phyloP scores from a whole-genome alignment of 2,329 filamentous ascomycete genomes.

The Didymella keratinophila region DNA sequence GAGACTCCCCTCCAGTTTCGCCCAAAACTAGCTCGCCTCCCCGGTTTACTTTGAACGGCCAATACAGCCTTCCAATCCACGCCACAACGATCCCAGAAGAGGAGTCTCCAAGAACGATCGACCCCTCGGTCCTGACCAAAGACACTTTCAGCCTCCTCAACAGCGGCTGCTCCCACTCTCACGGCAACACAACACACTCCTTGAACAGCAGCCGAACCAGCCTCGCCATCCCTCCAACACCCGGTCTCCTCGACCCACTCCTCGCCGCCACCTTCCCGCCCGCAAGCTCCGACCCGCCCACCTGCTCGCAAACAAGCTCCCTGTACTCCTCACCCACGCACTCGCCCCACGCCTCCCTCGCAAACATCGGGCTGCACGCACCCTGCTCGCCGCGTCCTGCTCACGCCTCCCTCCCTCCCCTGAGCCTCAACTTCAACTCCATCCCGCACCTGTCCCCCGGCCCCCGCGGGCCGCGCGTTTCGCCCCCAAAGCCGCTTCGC shows the following conservation, averaged over 20 bases:
- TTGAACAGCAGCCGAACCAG: slow-evolving; percentile 23
- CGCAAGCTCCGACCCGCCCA: slow-evolving; percentile 17
- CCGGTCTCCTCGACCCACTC: slow-evolving; percentile 32
- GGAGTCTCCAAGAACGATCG: slow-evolving; percentile 34
- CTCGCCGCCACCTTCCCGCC: slow-evolving; percentile 31
- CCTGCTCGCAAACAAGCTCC: slow-evolving; percentile 28
- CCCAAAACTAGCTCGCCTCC: slow-evolving; percentile 46
- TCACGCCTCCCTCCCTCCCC: slow-evolving; percentile 30
- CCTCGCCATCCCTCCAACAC: slow-evolving; percentile 24
- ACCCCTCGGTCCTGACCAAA: slow-evolving; percentile 38
- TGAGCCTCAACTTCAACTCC: slow-evolving; percentile 33
- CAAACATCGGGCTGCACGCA: slow-evolving; percentile 8
- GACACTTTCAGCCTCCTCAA: slow-evolving; percentile 33
- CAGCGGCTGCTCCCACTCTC: slow-evolving; percentile 23
- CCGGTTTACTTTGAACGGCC: slow-evolving; percentile 23
- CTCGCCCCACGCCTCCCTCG: slow-evolving; percentile 14
- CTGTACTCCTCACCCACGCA: slow-evolving; percentile 21
- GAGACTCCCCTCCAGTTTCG: slow-evolving; percentile 50
- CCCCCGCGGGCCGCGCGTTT: slow-evolving; percentile 41
- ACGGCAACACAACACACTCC: slow-evolving; percentile 16
- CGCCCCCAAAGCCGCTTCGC: slow-evolving; percentile 49
- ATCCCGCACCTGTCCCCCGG: slow-evolving; percentile 34
- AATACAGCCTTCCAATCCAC: slow-evolving; percentile 37
- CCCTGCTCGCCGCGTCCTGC: slow-evolving; percentile 37
- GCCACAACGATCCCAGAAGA: slow-evolving; percentile 41